Evolutionary conservation across 1,139 yeast genomes (phyloP).

Genomic region (Scheffersomyces titani): DNA sequence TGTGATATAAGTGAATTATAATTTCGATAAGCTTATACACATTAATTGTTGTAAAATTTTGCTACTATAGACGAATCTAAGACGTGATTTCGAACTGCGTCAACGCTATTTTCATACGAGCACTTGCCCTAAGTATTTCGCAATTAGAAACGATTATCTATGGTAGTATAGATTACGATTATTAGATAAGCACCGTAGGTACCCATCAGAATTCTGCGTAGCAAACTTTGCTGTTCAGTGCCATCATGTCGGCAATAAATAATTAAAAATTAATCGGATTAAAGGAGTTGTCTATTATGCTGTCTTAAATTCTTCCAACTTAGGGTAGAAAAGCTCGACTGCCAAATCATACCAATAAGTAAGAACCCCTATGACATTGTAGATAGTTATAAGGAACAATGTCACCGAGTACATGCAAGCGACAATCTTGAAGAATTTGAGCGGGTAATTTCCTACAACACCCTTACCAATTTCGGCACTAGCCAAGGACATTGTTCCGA

Average conservation of each 20-base stretch:
- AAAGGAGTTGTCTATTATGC: background rate
- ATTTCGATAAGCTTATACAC: background rate
- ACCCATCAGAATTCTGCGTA: background rate
- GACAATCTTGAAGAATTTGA: background rate
- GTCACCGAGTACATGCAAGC: background rate
- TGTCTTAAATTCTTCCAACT: background rate
- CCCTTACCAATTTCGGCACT: slow-evolving; percentile 2
- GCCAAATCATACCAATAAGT: background rate
- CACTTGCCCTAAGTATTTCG: background rate
- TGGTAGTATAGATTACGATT: too few relatives aligned
- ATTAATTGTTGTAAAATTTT: background rate
- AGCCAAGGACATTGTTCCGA: slow-evolving; percentile 18
- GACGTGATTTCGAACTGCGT: background rate
- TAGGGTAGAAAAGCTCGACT: background rate
- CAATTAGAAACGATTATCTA: background rate
- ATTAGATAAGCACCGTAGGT: background rate
- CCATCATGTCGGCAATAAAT: background rate
- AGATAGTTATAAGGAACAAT: background rate
- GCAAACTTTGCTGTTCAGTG: background rate
- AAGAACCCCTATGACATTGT: background rate
- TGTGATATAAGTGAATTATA: background rate
- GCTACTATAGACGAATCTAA: background rate
- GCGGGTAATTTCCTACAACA: background rate
- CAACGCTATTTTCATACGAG: background rate
- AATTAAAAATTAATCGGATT: too few relatives aligned